Percentiles rank a stretch among this genome's conserved stretches.
phyloP scores from a whole-genome alignment of 441 rosid species.

The Hura crepitans region DNA sequence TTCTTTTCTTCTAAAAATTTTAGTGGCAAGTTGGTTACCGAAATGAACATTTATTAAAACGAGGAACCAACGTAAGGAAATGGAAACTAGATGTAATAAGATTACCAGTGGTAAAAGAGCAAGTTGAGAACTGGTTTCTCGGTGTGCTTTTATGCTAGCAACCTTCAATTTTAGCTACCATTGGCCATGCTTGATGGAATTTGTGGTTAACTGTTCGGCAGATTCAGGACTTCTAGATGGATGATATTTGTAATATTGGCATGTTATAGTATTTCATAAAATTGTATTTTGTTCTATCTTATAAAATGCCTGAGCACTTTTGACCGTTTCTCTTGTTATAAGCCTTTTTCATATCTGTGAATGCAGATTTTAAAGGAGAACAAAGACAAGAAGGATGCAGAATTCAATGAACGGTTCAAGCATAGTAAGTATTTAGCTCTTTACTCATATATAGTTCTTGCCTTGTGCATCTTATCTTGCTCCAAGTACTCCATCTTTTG shows the following conservation, averaged over 20 bases:
- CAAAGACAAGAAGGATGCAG: constrained; percentile 91
- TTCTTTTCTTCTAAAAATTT: neutral
- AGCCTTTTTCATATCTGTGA: neutral
- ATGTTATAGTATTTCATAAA: no score
- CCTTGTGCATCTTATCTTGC: neutral
- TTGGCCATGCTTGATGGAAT: no score
- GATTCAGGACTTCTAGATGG: no score
- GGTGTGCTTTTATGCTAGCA: no score
- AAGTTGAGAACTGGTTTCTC: no score
- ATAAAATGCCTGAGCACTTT: neutral
- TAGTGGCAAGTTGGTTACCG: neutral
- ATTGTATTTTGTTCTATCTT: no score
- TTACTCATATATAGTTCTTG: neutral
- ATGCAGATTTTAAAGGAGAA: constrained; percentile 85
- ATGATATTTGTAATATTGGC: no score
- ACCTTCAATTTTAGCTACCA: no score
- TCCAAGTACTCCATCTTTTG: neutral
- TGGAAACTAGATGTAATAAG: neutral
- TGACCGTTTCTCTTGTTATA: neutral
- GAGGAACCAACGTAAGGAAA: neutral
- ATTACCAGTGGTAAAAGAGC: neutral
- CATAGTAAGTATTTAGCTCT: constrained; percentile 53
- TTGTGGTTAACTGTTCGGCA: no score
- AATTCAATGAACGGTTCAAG: constrained; percentile 90
- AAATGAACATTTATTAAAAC: neutral